Percentiles rank a stretch among this genome's conserved stretches.
Conservation (phyloP, 495 filamentous ascomycete species). For the Penicilliopsis zonata region DNA sequence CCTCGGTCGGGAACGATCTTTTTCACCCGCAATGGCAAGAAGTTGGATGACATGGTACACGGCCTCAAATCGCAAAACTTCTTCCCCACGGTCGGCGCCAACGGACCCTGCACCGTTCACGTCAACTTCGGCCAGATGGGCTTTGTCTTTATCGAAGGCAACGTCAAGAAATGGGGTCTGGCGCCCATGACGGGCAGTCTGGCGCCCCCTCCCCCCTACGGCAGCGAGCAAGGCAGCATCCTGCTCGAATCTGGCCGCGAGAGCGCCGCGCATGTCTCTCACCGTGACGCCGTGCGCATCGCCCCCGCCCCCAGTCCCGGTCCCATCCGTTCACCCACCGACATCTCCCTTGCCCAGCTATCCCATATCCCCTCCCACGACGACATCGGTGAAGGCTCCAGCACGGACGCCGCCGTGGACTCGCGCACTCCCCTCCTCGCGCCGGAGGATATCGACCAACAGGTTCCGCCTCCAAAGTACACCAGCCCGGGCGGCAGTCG, state of each 20-base stretch:
- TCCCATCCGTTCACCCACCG: constrained; percentile 82
- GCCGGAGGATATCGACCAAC: constrained; percentile 19
- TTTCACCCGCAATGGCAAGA: constrained; percentile 97
- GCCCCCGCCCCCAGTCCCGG: constrained; percentile 74
- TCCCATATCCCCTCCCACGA: constrained; percentile 62
- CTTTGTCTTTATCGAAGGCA: constrained; percentile 97
- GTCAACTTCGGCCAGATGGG: constrained; percentile 97
- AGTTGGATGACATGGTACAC: constrained; percentile 88
- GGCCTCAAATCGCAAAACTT: constrained; percentile 90
- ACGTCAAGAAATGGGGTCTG: constrained; percentile 98
- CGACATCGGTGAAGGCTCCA: constrained; percentile 64
- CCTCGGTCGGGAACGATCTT: constrained; percentile 91
- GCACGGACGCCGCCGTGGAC: constrained; percentile 31
- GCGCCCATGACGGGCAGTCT: constrained; percentile 92
- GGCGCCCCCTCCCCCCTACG: constrained; percentile 91
- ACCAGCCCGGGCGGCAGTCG: constrained; percentile 53
- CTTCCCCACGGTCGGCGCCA: constrained; percentile 91
- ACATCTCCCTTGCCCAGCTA: constrained; percentile 80
- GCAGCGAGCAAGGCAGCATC: constrained; percentile 91
- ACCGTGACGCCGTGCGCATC: constrained; percentile 39
- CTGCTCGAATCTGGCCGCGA: constrained; percentile 78
- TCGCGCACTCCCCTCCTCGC: constrained; percentile 22
- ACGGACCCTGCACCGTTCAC: constrained; percentile 81
- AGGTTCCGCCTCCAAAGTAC: constrained; percentile 60
- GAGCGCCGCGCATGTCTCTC: constrained; percentile 41